Evolutionary conservation across 2,329 filamentous ascomycete genomes (phyloP), one percentile per base, ranked within the genome.

Genomic region (Ophiognomonia clavigignenti-juglandacearum): DNA sequence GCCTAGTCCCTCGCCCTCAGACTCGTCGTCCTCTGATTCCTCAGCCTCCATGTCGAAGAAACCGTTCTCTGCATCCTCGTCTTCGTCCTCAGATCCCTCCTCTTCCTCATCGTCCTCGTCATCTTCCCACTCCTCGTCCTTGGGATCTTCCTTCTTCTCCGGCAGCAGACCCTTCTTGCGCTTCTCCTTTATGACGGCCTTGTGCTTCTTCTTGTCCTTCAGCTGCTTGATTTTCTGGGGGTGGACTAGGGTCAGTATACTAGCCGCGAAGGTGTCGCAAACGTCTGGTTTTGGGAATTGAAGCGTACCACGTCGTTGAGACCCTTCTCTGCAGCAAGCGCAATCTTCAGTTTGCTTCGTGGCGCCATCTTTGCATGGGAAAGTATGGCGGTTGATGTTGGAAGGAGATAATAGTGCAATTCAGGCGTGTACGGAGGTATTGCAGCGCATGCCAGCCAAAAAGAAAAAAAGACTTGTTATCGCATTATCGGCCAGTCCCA

Each of bases 311-410:
- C 74, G 50, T 81, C 76, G 13, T 65, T 61, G 37, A 52, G 22
- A 19, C 74, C 72, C 60, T 80, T 78, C 41, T 82, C 73, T 34
- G 73, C 73, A 39, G 70, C 71, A 14, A 82, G 64, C 9, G 77
- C 77, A 61, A 74, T 63, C 62, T 74, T 76, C 45, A 81, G 64
- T 54, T 73, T 77, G 59, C 70, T 69, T 60, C 56, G 50, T 45
- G 50, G 46, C 31, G 46, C 50, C 50, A 52, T 52, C 3, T 39
- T 45, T 46, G 39, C 13, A 8, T 4, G 16, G 13, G 7, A 5
- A n/a, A 31, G n/a, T 26, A n/a, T n/a, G n/a, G n/a, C n/a, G n/a
- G n/a, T n/a, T n/a, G n/a, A n/a, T n/a, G n/a, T n/a, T n/a, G n/a
- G n/a, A n/a, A n/a, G n/a, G n/a, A n/a, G n/a, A n/a, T n/a, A n/a